Conservation (phyloP, 768 basidiomycete genomes). For the Podaxis rugospora region DNA sequence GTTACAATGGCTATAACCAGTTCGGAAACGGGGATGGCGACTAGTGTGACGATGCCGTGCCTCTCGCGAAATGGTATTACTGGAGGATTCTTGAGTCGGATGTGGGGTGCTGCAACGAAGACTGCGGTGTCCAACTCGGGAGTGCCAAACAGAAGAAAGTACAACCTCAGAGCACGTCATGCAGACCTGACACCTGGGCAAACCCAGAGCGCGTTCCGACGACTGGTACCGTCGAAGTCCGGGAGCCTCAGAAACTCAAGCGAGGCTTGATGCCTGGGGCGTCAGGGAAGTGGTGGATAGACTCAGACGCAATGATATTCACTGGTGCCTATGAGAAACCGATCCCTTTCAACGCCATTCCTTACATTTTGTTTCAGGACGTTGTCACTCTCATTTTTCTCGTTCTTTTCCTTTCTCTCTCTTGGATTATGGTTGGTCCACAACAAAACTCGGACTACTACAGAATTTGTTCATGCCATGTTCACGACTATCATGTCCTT, state of each 20-base stretch:
- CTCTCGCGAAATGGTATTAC: conserved; percentile 26
- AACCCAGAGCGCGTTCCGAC: conserved; percentile 2
- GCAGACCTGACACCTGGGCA: background rate
- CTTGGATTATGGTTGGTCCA: background rate
- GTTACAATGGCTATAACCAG: conserved; percentile 24
- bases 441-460: background rate
- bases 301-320: background rate
- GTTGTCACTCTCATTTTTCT: conserved; percentile 6
- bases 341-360: background rate
- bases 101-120: conserved; percentile 60
- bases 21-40: conserved; percentile 20
- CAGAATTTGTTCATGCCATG: conserved; percentile 4
- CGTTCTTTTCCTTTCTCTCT: background rate
- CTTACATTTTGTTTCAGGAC: conserved; percentile 1
- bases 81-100: conserved; percentile 61
- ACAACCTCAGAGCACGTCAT: background rate
- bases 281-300: background rate
- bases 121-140: conserved; percentile 4
- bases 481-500: conserved; percentile 10
- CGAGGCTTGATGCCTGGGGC: background rate
- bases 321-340: background rate
- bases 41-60: conserved; percentile 29
- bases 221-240: conserved; percentile 8
- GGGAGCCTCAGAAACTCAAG: conserved; percentile 1
- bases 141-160: background rate